A percentile compares a stretch with the other conserved stretches of the same genome.
Conservation (phyloP, 352 stramenopile species). For the Discostella stelligera region DNA sequence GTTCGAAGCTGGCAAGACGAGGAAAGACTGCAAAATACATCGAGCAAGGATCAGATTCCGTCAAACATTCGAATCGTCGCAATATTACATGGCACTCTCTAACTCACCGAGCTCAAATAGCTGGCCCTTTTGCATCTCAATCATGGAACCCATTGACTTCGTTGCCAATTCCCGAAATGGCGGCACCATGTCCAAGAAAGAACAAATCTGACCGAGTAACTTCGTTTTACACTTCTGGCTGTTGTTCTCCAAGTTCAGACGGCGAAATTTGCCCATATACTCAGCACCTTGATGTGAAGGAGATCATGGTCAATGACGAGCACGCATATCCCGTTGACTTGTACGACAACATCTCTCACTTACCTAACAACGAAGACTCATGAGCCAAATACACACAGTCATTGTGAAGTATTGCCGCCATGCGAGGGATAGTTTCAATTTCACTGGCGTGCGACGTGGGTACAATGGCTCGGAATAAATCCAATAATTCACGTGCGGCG, state of each 20-base stretch:
- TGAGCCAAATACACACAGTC: conserved; percentile 73
- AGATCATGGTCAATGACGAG: neutral
- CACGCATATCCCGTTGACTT: neutral
- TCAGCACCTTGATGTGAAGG: conserved; percentile 34
- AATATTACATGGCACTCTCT: neutral
- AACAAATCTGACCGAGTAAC: conserved; percentile 56
- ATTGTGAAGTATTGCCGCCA: conserved; percentile 74
- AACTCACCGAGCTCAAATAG: conserved; percentile 52
- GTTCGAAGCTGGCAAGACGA: conserved; percentile 50
- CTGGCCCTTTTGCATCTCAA: conserved; percentile 65
- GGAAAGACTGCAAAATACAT: conserved; percentile 25
- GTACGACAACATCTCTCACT: conserved; percentile 11
- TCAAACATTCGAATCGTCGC: neutral
- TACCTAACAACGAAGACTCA: conserved; percentile 37
- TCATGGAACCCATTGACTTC: conserved; percentile 61
- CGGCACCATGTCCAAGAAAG: conserved; percentile 78
- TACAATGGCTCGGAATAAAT: conserved; percentile 73
- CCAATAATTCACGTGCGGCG: conserved; percentile 65
- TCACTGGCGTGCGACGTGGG: conserved; percentile 56
- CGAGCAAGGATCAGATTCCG: neutral
- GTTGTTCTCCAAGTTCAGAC: conserved; percentile 19
- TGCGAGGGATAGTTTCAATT: conserved; percentile 59
- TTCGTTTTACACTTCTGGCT: conserved; percentile 32
- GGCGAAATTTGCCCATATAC: conserved; percentile 60
- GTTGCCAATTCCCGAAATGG: conserved; percentile 74